Percentiles rank a stretch among this genome's conserved stretches.
Evolutionary conservation across 352 stramenopile genomes (phyloP).

Genomic region (Phytophthora multivora): DNA sequence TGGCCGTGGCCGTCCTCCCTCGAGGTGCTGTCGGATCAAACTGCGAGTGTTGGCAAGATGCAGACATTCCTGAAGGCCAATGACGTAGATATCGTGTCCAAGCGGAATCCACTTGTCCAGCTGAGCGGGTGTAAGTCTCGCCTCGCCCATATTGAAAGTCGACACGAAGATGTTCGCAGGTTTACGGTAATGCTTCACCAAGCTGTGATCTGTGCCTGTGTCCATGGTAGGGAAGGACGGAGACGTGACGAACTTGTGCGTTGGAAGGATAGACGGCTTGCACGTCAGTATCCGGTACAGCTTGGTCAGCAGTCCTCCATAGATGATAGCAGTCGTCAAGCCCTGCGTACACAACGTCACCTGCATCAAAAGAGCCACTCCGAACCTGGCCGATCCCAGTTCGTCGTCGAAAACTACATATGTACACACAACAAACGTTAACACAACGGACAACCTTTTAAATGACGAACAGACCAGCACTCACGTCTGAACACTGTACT

Average conservation of each 20-base stretch:
- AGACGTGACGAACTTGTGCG: constrained; percentile 42
- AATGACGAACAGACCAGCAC: constrained; percentile 11
- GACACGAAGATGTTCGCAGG: constrained; percentile 78
- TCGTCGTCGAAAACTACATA: constrained; percentile 50
- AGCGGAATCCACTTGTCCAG: constrained; percentile 81
- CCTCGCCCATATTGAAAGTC: constrained; percentile 88
- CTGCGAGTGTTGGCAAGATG: constrained; percentile 67
- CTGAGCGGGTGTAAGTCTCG: constrained; percentile 49
- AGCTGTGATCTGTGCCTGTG: constrained; percentile 19
- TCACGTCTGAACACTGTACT: constrained; percentile 65
- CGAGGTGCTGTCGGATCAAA: constrained; percentile 67
- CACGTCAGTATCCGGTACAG: constrained; percentile 34
- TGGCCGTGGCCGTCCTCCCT: constrained; percentile 42
- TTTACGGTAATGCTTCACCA: constrained; percentile 45
- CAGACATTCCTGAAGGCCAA: constrained; percentile 90
- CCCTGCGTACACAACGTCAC: constrained; percentile 64
- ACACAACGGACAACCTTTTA: constrained; percentile 3
- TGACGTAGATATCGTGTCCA: constrained; percentile 86
- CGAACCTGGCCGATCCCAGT: constrained; percentile 50
- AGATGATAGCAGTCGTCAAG: constrained; percentile 69
- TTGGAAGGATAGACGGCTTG: constrained; percentile 19
- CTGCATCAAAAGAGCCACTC: constrained; percentile 69
- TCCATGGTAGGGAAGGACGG: constrained; percentile 40
- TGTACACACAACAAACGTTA: constrained; percentile 3
- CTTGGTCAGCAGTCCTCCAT: constrained; percentile 55